These are phyloP conservation scores for Trypanosoma mega DNA, from an alignment of 208 protist species.

Conservation along the genomic window DNA sequence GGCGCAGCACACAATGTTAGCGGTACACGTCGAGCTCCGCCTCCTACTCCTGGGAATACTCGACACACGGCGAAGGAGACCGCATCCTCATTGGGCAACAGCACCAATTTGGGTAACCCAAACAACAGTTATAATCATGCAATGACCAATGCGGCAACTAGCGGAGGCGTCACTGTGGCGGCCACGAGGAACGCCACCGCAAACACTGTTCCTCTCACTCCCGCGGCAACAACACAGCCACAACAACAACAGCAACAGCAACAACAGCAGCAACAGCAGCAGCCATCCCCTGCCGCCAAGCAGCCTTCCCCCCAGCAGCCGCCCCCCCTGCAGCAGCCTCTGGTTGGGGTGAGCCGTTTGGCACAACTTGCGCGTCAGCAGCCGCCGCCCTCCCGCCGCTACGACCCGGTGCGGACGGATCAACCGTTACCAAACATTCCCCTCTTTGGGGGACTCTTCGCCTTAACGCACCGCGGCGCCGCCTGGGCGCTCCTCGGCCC, in stretches of 20 bases:
- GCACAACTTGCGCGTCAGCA: not conserved
- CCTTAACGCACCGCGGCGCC: conserved; percentile 29
- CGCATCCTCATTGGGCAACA: too few species aligned
- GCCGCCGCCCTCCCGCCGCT: conserved; percentile 12
- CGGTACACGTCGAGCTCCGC: too few species aligned
- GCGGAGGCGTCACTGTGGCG: too few species aligned
- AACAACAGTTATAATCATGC: too few species aligned
- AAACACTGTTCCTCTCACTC: too few species aligned
- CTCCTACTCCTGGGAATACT: too few species aligned
- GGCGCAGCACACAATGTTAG: too few species aligned
- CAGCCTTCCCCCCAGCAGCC: not conserved
- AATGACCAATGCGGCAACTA: too few species aligned
- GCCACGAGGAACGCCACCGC: too few species aligned
- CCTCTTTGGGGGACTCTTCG: conserved; percentile 45
- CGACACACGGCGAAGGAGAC: too few species aligned
- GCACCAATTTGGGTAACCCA: too few species aligned
- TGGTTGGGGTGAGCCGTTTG: not conserved
- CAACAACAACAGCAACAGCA: conserved; percentile 2
- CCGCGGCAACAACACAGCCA: conserved; percentile 10
- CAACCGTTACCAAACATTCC: conserved; percentile 40
- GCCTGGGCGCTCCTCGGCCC: conserved; percentile 30
- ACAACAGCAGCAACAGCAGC: not conserved
- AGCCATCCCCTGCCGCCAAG: not conserved
- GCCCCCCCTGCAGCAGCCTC: conserved; percentile 6
- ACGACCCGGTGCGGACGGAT: conserved; percentile 45